phyloP scores from a whole-genome alignment of 805 yeast species.

The Candida yuanshanica region DNA sequence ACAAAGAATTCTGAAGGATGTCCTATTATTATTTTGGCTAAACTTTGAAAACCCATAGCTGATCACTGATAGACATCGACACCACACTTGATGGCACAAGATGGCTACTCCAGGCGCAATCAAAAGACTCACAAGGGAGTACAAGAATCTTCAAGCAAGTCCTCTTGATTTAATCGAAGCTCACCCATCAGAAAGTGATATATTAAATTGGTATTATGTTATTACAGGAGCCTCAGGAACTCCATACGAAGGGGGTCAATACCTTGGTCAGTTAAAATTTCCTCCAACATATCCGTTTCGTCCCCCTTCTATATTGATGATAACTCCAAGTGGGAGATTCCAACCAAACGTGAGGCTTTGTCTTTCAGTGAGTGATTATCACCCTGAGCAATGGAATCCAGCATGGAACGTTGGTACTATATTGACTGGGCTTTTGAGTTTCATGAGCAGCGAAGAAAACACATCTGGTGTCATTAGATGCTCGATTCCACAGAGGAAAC shows the following conservation, averaged over 20 bases:
- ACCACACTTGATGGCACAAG: background rate
- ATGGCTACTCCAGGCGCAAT: constrained; percentile 38
- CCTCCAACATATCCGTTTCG: constrained; percentile 83
- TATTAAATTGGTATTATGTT: constrained; percentile 88
- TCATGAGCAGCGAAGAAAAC: constrained; percentile 82
- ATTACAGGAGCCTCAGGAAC: constrained; percentile 90
- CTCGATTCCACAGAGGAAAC: constrained; percentile 49
- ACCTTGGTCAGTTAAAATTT: constrained; percentile 77
- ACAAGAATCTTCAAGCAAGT: constrained; percentile 60
- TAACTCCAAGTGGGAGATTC: constrained; percentile 87
- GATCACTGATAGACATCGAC: background rate
- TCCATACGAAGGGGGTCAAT: constrained; percentile 79
- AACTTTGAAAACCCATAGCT: background rate
- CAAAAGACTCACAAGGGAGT: constrained; percentile 66
- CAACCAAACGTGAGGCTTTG: constrained; percentile 71
- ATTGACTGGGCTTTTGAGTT: constrained; percentile 76
- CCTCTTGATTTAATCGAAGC: constrained; percentile 85
- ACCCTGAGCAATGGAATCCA: constrained; percentile 93
- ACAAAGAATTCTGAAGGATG: background rate
- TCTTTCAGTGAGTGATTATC: constrained; percentile 84
- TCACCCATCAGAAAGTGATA: constrained; percentile 77
- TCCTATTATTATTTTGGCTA: background rate
- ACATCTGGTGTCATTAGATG: constrained; percentile 77
- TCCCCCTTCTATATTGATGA: constrained; percentile 83
- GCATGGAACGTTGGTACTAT: constrained; percentile 91